These are phyloP conservation scores for Cutaneotrichosporon sp. DNA, from an alignment of 1,284 basidiomycete species.

Conservation along the genomic window DNA sequence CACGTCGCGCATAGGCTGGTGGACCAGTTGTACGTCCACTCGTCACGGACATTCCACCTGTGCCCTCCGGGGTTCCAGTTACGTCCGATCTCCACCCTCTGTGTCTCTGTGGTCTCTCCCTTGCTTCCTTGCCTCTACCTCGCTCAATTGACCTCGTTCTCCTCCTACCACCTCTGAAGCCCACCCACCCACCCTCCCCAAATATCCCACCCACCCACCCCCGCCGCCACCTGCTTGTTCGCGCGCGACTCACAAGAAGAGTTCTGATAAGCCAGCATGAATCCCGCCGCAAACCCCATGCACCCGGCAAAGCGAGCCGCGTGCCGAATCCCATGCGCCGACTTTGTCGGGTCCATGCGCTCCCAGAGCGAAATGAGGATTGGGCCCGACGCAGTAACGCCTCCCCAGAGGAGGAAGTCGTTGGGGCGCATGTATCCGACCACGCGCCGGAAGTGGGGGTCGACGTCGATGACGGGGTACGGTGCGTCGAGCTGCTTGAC, in stretches of 20 bases:
- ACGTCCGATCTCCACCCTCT: too few species aligned
- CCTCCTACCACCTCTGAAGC: not conserved
- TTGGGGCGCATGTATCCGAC: slow-evolving; percentile 83
- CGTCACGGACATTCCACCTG: too few species aligned
- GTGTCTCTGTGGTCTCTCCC: not conserved
- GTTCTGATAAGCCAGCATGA: slow-evolving; percentile 89
- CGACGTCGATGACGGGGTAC: slow-evolving; percentile 84
- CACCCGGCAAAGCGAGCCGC: slow-evolving; percentile 57
- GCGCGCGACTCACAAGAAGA: slow-evolving; percentile 67
- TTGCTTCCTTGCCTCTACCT: not conserved
- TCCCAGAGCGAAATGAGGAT: slow-evolving; percentile 28
- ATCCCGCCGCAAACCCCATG: slow-evolving; percentile 79
- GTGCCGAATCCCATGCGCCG: slow-evolving; percentile 35
- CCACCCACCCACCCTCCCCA: not conserved
- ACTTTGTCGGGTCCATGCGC: slow-evolving; percentile 43
- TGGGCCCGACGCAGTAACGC: slow-evolving; percentile 64
- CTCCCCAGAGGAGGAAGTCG: slow-evolving; percentile 85
- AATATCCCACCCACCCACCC: not conserved
- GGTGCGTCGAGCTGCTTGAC: slow-evolving; percentile 68
- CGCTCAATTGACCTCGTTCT: not conserved
- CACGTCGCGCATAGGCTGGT: too few species aligned
- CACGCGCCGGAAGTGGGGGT: slow-evolving; percentile 87
- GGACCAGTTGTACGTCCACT: too few species aligned
- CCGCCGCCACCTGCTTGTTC: not conserved
- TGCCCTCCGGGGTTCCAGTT: too few species aligned